Percentiles rank a stretch among this genome's conserved stretches.
These are phyloP conservation scores for Claviceps spartinae DNA, from an alignment of 2,329 filamentous ascomycete genomes.

Conservation along the genomic window DNA sequence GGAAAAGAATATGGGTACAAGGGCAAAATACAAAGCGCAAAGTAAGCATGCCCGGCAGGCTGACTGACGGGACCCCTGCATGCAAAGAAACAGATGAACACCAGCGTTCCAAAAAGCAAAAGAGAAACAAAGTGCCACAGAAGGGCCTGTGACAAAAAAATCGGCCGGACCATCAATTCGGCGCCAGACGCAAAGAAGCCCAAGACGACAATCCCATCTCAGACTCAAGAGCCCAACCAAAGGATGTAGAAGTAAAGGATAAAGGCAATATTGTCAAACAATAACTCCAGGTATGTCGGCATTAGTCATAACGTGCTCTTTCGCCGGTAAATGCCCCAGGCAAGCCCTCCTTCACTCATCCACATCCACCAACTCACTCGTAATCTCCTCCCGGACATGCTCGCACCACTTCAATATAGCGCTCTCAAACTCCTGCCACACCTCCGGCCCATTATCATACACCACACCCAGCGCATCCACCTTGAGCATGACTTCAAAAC, in stretches of 20 bases:
- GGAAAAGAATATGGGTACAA: too few species aligned
- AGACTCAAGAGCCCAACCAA: neutral
- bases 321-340: neutral
- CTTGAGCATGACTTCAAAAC: constrained; percentile 76
- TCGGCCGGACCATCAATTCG: neutral
- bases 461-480: constrained; percentile 81
- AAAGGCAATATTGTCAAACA: neutral
- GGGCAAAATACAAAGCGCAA: neutral
- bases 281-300: constrained; percentile 3
- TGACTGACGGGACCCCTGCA: neutral
- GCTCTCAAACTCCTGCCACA: constrained; percentile 72
- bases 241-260: neutral
- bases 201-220: neutral
- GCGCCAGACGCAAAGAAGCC: neutral
- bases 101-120: neutral
- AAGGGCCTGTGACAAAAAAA: neutral
- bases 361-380: constrained; percentile 41
- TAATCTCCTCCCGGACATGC: constrained; percentile 71
- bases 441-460: constrained; percentile 52
- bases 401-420: constrained; percentile 75
- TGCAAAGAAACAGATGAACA: neutral
- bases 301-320: constrained; percentile 6
- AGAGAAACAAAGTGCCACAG: neutral
- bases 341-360: constrained; percentile 1
- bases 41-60: neutral